Evolutionary conservation across 2,329 filamentous ascomycete genomes (phyloP).

Genomic region (Orbilia oligospora): DNA sequence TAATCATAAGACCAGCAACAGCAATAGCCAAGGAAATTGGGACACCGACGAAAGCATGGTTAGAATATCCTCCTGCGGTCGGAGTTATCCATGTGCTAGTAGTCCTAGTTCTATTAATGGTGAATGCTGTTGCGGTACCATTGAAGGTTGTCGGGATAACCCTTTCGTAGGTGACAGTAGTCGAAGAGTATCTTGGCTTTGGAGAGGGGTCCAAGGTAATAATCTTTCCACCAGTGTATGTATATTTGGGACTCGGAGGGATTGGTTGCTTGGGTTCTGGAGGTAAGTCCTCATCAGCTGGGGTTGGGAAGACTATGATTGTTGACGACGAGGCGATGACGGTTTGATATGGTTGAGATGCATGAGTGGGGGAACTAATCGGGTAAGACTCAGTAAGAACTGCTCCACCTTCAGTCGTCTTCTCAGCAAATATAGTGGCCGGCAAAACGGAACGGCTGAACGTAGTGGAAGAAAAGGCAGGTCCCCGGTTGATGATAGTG

Average conservation of each 20-base stretch:
- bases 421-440: conserved; percentile 38
- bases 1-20: conserved; percentile 33
- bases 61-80: conserved; percentile 25
- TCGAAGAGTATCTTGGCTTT: conserved; percentile 26
- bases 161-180: conserved; percentile 38
- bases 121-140: conserved; percentile 31
- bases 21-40: conserved; percentile 24
- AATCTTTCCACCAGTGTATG: conserved; percentile 34
- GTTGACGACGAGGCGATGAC: conserved; percentile 37
- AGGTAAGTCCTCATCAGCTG: conserved; percentile 9
- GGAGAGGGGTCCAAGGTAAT: conserved; percentile 47
- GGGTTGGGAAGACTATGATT: conserved; percentile 40
- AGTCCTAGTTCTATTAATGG: conserved; percentile 35
- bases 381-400: conserved; percentile 54
- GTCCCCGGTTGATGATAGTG: conserved; percentile 46
- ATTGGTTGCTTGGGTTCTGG: background rate
- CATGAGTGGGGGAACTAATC: background rate
- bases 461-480: background rate
- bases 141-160: conserved; percentile 36
- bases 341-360: background rate
- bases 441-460: background rate
- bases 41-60: conserved; percentile 5
- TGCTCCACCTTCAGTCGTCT: conserved; percentile 38
- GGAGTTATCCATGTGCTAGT: conserved; percentile 46
- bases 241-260: background rate